These are phyloP conservation scores for Fusarium penzigii DNA, from an alignment of 2,329 filamentous ascomycete species.

Conservation along the genomic window DNA sequence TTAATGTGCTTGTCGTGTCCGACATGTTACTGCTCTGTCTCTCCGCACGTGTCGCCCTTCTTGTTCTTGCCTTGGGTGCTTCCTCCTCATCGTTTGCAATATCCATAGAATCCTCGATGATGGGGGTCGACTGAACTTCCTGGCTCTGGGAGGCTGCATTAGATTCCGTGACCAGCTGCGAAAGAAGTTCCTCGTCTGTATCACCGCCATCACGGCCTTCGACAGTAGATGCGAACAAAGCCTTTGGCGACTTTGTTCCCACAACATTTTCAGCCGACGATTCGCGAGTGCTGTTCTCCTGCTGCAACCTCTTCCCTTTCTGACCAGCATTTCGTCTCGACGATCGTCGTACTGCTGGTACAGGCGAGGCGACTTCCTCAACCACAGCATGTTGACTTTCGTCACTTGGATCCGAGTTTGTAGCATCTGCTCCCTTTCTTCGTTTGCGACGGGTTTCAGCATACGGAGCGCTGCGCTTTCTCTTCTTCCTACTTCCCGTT, in stretches of 20 bases:
- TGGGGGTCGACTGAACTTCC: constrained; percentile 12
- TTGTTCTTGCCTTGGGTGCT: background rate
- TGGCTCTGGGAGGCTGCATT: constrained; percentile 39
- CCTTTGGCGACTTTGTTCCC: constrained; percentile 1
- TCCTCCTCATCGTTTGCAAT: constrained; percentile 9
- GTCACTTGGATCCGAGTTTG: constrained; percentile 15
- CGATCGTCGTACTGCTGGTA: constrained; percentile 23
- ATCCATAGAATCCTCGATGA: constrained; percentile 26
- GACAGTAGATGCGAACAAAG: background rate
- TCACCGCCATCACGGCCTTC: constrained; percentile 31
- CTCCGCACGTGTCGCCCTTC: constrained; percentile 4
- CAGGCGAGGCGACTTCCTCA: constrained; percentile 19
- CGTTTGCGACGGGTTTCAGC: constrained; percentile 32
- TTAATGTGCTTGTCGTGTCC: constrained; percentile 26
- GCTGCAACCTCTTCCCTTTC: constrained; percentile 14
- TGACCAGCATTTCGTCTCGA: constrained; percentile 25
- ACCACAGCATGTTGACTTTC: constrained; percentile 18
- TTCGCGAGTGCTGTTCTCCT: constrained; percentile 9
- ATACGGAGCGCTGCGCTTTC: constrained; percentile 25
- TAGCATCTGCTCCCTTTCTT: constrained; percentile 25
- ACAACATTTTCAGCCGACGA: constrained; percentile 13
- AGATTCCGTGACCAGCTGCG: constrained; percentile 44
- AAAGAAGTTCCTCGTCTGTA: constrained; percentile 44
- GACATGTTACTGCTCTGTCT: constrained; percentile 3
- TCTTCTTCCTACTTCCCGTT: constrained; percentile 30